Conservation (phyloP, 805 yeast genomes). For the Teunomyces atbi region DNA sequence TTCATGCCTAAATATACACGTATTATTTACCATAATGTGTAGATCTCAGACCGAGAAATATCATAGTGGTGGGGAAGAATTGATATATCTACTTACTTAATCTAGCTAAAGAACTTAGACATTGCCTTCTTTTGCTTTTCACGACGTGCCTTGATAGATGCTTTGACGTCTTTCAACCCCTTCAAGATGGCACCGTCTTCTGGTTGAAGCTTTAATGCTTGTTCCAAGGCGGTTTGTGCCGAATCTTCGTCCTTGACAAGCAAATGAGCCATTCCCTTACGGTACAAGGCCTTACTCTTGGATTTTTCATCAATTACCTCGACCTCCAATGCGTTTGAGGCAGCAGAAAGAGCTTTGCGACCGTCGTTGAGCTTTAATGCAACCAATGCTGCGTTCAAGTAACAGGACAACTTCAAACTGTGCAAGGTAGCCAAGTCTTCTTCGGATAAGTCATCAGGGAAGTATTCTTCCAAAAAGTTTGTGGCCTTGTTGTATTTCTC, state of each 20-base stretch:
- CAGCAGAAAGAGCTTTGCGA: slow-evolving; percentile 53
- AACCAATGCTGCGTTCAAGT: slow-evolving; percentile 72
- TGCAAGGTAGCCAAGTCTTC: slow-evolving; percentile 51
- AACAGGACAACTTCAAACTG: slow-evolving; percentile 59
- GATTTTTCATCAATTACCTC: slow-evolving; percentile 61
- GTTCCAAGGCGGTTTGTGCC: slow-evolving; percentile 63
- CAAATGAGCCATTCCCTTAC: slow-evolving; percentile 77
- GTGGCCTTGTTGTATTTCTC: slow-evolving; percentile 73
- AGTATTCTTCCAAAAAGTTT: slow-evolving; percentile 65
- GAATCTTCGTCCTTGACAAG: slow-evolving; percentile 64
- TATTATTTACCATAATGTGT: background rate
- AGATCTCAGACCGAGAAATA: background rate
- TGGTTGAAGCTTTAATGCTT: slow-evolving; percentile 65
- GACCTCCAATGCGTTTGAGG: slow-evolving; percentile 65
- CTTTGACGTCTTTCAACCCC: slow-evolving; percentile 61
- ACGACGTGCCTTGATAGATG: slow-evolving; percentile 48
- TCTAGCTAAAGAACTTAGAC: slow-evolving; percentile 56
- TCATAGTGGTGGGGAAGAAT: background rate
- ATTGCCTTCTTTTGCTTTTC: slow-evolving; percentile 73
- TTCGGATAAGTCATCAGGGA: slow-evolving; percentile 64
- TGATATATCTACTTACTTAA: too few species aligned
- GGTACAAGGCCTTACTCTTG: slow-evolving; percentile 79
- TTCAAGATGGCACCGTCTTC: slow-evolving; percentile 68
- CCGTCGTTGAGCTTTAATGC: slow-evolving; percentile 63
- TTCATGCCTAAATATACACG: slow-evolving; percentile 2